phyloP scores from a whole-genome alignment of 805 yeast genomes.

The Metschnikowia corniflorae region DNA sequence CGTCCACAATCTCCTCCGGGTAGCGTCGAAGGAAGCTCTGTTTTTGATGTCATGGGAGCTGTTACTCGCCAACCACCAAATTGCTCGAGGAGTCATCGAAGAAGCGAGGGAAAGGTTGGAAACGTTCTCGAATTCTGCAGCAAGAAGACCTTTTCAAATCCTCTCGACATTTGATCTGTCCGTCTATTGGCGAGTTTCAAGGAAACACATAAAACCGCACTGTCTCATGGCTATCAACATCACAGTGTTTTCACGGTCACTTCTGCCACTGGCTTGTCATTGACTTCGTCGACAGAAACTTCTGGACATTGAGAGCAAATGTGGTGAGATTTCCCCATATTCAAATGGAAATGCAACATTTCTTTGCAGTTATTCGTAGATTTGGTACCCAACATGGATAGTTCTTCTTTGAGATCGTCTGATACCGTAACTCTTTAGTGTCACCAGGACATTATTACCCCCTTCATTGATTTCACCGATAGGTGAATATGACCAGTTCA shows the following conservation, averaged over 20 bases:
- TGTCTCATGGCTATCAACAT: conserved; percentile 48
- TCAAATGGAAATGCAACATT: conserved; percentile 60
- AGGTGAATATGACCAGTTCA: too few relatives aligned
- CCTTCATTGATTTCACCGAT: too few relatives aligned
- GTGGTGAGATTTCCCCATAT: conserved; percentile 58
- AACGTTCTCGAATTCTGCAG: conserved; percentile 43
- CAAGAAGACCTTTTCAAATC: conserved; percentile 49
- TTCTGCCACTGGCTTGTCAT: conserved; percentile 26
- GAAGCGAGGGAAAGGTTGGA: conserved; percentile 42
- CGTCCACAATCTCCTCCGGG: conserved; percentile 11
- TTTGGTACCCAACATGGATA: conserved; percentile 61
- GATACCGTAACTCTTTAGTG: too few relatives aligned
- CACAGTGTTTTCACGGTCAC: conserved; percentile 47
- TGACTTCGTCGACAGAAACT: conserved; percentile 23
- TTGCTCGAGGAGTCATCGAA: conserved; percentile 46
- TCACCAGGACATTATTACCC: too few relatives aligned
- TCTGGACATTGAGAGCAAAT: conserved; percentile 41
- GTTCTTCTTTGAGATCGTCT: too few relatives aligned
- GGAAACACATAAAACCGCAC: conserved; percentile 50
- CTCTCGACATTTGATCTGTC: conserved; percentile 60
- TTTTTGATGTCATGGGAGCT: conserved; percentile 27
- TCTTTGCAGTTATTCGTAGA: conserved; percentile 49
- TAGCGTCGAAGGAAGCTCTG: conserved; percentile 7
- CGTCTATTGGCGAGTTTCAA: conserved; percentile 34
- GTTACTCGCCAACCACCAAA: conserved; percentile 48